A percentile compares a stretch with the other conserved stretches of the same genome.
These are phyloP conservation scores for Botrytis tulipae DNA, from an alignment of 2,329 filamentous ascomycete species.

Conservation along the genomic window DNA sequence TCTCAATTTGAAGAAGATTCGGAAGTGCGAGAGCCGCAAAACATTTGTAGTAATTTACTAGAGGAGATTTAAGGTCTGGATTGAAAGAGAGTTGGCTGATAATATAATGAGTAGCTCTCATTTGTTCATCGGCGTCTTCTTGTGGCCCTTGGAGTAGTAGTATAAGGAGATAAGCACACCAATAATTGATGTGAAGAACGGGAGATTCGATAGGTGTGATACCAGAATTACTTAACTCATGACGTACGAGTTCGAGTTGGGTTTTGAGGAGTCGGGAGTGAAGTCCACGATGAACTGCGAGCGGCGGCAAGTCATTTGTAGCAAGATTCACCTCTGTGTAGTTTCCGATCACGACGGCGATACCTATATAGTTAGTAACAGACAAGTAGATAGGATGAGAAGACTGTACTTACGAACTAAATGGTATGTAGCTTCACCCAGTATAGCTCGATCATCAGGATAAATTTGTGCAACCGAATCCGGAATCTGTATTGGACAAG, in stretches of 20 bases:
- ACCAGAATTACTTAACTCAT: slow-evolving; percentile 58
- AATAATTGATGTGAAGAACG: slow-evolving; percentile 65
- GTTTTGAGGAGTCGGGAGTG: slow-evolving; percentile 52
- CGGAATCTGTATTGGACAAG: slow-evolving; percentile 60
- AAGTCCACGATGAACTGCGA: slow-evolving; percentile 43
- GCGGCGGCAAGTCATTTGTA: slow-evolving; percentile 45
- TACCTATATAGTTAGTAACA: slow-evolving; percentile 42
- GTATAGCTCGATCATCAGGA: slow-evolving; percentile 55
- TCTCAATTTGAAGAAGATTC: slow-evolving; percentile 55
- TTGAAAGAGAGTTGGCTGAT: slow-evolving; percentile 57
- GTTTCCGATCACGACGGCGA: slow-evolving; percentile 59
- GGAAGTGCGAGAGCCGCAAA: slow-evolving; percentile 60
- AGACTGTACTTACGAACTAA: slow-evolving; percentile 56
- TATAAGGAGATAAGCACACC: slow-evolving; percentile 65
- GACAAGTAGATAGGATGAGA: not conserved
- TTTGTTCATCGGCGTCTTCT: slow-evolving; percentile 54
- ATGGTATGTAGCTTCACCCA: slow-evolving; percentile 64
- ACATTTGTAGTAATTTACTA: slow-evolving; percentile 65
- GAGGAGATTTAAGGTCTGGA: slow-evolving; percentile 55
- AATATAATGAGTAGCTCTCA: slow-evolving; percentile 60
- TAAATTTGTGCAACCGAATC: slow-evolving; percentile 60
- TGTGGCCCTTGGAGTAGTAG: slow-evolving; percentile 52
- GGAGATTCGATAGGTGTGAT: slow-evolving; percentile 51
- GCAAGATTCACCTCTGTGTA: slow-evolving; percentile 48
- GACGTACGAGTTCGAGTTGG: slow-evolving; percentile 64